Evolutionary conservation across 1,284 basidiomycete genomes (phyloP), one percentile per base, ranked within the genome.

Genomic region (Melanopsichium pennsylvanicum): DNA sequence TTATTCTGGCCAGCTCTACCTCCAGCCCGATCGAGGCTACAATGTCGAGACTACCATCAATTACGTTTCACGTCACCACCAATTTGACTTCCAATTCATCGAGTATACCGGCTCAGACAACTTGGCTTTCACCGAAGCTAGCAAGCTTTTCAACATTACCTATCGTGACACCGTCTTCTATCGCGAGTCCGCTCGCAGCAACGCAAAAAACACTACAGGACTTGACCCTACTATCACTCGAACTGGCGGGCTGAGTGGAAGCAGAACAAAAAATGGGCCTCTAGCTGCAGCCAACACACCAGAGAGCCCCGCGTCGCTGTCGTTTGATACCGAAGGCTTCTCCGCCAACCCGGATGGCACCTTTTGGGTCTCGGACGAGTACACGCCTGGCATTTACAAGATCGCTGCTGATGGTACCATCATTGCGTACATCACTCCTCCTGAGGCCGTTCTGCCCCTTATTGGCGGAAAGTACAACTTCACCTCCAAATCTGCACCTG

Each of bases 361-460:
- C 26, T 34, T 46, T 36, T 41, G 41, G 45, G 82, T 86, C 21
- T 86, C 86, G 54, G 88, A 89, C 69, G 87, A 89, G 80, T 89
- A 89, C 75, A 88, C 87, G 0, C 87, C 88, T 4, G 88, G 88
- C 74, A 86, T 89, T 74, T 88, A 89, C 77, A 67, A 83, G 82
- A 22, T 86, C 85, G 81, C 81, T 83, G 2, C 74, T 81, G 1
- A 74, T 74, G 87, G 86, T 4, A 68, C 83, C 3, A 81, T 89
- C 6, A 78, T 88, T 33, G 84, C 86, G 58, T 84, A 85, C 2
- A 87, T 89, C 47, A 83, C 86, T 66, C 87, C 88, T 0, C 88
- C 87, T 0, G 74, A 83, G 7, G 88, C 88, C 0, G 83, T 85
- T n/a, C 72, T 86, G 3, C 85, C 86, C 4, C 48, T 47, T 10